A percentile compares a stretch with the other conserved stretches of the same genome.
These are phyloP conservation scores for Alisma plantagoaquatica DNA, from an alignment of 106 monocot genomes.

Conservation along the genomic window DNA sequence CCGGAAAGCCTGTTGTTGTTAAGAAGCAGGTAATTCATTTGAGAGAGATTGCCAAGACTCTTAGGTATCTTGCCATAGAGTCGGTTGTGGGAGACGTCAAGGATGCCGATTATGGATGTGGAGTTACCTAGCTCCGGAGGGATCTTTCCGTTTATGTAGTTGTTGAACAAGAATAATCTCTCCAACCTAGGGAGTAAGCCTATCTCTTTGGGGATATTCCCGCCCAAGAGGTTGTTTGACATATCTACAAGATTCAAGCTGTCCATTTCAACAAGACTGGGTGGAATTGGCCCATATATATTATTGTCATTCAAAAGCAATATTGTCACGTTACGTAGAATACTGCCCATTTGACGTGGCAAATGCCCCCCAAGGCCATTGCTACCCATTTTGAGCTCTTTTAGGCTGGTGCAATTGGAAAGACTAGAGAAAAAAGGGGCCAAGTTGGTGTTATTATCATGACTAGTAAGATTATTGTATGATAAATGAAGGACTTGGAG, in stretches of 20 bases:
- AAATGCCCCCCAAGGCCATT: slow-evolving; percentile 37
- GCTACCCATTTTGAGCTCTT: slow-evolving; percentile 60
- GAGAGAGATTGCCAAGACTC: slow-evolving; percentile 35
- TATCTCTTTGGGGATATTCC: slow-evolving; percentile 13
- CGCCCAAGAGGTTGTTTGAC: background rate
- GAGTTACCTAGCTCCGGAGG: slow-evolving; percentile 55
- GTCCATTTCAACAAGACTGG: no score
- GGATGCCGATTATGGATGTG: slow-evolving; percentile 43
- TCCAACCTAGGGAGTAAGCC: slow-evolving; percentile 68
- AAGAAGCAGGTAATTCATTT: slow-evolving; percentile 47
- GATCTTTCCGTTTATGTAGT: slow-evolving; percentile 61
- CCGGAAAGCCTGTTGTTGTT: slow-evolving; percentile 62
- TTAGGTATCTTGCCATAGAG: slow-evolving; percentile 61
- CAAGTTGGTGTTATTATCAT: slow-evolving; percentile 23
- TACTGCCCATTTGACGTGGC: slow-evolving; percentile 31
- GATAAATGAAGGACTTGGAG: slow-evolving; percentile 51
- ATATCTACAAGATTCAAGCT: no score
- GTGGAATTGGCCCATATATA: slow-evolving; percentile 51
- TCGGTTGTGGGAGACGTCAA: slow-evolving; percentile 53
- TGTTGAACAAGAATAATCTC: slow-evolving; percentile 61
- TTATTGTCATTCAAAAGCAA: slow-evolving; percentile 60
- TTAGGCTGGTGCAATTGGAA: slow-evolving; percentile 35
- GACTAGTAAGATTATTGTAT: slow-evolving; percentile 38
- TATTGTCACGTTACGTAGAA: slow-evolving; percentile 30
- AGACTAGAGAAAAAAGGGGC: slow-evolving; percentile 46